Percentiles rank a stretch among this genome's conserved stretches.
phyloP scores from a whole-genome alignment of 2,329 filamentous ascomycete genomes.

The Thelonectria blattea region DNA sequence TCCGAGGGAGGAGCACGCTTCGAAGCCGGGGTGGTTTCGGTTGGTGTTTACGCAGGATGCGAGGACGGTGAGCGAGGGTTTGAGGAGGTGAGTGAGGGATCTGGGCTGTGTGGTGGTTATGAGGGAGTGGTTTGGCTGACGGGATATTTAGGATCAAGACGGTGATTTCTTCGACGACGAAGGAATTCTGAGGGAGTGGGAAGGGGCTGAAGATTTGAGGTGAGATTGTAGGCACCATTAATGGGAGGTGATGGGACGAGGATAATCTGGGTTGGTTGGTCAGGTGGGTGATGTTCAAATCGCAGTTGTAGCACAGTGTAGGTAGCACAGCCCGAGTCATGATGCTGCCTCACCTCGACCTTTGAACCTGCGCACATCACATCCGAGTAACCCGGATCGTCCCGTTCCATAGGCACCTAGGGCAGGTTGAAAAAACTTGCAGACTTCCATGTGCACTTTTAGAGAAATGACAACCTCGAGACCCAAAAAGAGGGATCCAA shows the following conservation, averaged over 20 bases:
- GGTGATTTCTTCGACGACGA: background rate
- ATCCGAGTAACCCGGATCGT: conserved; percentile 3
- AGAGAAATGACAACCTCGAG: background rate
- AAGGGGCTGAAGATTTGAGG: background rate
- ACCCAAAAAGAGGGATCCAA: background rate
- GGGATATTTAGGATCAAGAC: background rate
- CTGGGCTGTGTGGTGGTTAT: background rate
- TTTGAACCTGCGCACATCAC: background rate
- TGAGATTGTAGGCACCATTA: no score
- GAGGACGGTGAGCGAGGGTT: conserved; percentile 44
- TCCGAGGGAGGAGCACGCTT: conserved; percentile 52
- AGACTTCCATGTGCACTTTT: background rate
- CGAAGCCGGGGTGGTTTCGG: conserved; percentile 58
- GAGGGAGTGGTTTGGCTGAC: background rate
- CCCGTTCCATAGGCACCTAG: conserved; percentile 12
- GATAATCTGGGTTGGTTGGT: no score
- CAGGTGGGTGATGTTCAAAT: no score
- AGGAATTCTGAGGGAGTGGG: background rate
- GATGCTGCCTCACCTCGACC: no score
- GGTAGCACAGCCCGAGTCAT: no score
- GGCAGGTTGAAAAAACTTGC: background rate
- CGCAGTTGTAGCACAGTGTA: no score
- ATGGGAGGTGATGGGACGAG: no score
- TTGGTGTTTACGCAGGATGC: conserved; percentile 56
- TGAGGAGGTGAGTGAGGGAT: conserved; percentile 39